A percentile compares a stretch with the other conserved stretches of the same genome.
phyloP scores from a whole-genome alignment of 106 monocot species.

The Hemerocallis citrina region DNA sequence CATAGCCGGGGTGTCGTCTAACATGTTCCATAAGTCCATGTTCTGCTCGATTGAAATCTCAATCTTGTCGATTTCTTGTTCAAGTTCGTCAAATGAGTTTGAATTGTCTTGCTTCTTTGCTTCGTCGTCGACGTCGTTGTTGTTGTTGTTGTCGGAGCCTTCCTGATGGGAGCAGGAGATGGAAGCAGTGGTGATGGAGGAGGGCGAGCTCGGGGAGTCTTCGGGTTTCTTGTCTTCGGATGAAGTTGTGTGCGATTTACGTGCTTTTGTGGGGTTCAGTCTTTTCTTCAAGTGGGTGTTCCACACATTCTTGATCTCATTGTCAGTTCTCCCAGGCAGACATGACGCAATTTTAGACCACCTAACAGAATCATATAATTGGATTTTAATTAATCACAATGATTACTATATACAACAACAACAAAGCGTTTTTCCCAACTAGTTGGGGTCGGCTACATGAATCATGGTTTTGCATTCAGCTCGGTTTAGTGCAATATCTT shows the following conservation, averaged over 20 bases:
- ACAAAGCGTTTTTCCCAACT: too few relatives aligned
- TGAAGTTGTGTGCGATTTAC: too few relatives aligned
- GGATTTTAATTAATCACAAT: too few relatives aligned
- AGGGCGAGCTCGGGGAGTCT: too few relatives aligned
- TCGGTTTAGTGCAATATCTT: too few relatives aligned
- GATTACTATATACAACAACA: too few relatives aligned
- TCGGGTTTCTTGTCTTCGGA: too few relatives aligned
- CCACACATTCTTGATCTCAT: slow-evolving; percentile 92
- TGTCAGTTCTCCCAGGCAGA: slow-evolving; percentile 75
- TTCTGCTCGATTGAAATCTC: slow-evolving; percentile 23
- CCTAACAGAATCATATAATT: too few relatives aligned
- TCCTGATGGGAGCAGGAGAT: background rate
- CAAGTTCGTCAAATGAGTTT: slow-evolving; percentile 1
- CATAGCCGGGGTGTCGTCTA: slow-evolving; percentile 17
- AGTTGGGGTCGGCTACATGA: too few relatives aligned
- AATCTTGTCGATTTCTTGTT: slow-evolving; percentile 4
- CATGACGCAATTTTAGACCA: slow-evolving; percentile 70
- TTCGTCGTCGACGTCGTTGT: too few relatives aligned
- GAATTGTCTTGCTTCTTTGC: background rate
- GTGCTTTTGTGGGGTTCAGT: background rate
- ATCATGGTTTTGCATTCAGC: too few relatives aligned
- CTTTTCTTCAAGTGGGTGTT: slow-evolving; percentile 84
- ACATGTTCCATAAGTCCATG: slow-evolving; percentile 30
- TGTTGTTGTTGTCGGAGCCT: background rate
- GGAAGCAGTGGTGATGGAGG: too few relatives aligned